Percentiles rank a stretch among this genome's conserved stretches.
These are phyloP conservation scores for Jaapia argillacea DNA, from an alignment of 768 basidiomycete species.

Conservation along the genomic window DNA sequence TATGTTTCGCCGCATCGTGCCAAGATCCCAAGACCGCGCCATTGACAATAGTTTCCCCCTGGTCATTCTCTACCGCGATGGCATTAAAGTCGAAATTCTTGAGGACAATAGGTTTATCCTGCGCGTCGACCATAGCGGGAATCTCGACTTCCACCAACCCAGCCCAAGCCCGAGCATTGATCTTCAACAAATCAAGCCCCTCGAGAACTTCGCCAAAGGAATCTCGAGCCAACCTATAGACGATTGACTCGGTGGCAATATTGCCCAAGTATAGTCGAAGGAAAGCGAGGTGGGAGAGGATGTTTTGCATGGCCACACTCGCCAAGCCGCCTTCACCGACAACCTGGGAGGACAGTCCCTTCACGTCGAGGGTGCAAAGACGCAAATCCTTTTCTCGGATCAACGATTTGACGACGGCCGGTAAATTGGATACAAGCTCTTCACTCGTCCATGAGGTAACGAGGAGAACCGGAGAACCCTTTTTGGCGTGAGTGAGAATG, in stretches of 20 bases:
- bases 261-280: constrained; percentile 73
- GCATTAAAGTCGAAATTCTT: constrained; percentile 67
- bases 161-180: constrained; percentile 56
- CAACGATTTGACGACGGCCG: constrained; percentile 33
- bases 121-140: constrained; percentile 14
- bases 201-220: constrained; percentile 35
- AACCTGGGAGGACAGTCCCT: constrained; percentile 36
- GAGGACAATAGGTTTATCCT: constrained; percentile 23
- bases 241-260: constrained; percentile 40
- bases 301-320: constrained; percentile 36
- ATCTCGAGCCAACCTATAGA: constrained; percentile 40
- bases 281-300: constrained; percentile 72
- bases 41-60: constrained; percentile 48
- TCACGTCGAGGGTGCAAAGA: constrained; percentile 52
- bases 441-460: constrained; percentile 64
- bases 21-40: constrained; percentile 56
- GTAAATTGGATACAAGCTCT: constrained; percentile 65
- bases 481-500: constrained; percentile 55
- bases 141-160: constrained; percentile 50
- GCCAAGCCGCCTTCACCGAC: constrained; percentile 21
- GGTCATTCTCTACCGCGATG: constrained; percentile 53
- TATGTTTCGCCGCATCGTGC: constrained; percentile 82
- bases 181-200: constrained; percentile 38
- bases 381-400: constrained; percentile 44
- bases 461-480: constrained; percentile 62